Evolutionary conservation across 306 rosid species (phyloP).

Genomic region (Arachis stenosperma): DNA sequence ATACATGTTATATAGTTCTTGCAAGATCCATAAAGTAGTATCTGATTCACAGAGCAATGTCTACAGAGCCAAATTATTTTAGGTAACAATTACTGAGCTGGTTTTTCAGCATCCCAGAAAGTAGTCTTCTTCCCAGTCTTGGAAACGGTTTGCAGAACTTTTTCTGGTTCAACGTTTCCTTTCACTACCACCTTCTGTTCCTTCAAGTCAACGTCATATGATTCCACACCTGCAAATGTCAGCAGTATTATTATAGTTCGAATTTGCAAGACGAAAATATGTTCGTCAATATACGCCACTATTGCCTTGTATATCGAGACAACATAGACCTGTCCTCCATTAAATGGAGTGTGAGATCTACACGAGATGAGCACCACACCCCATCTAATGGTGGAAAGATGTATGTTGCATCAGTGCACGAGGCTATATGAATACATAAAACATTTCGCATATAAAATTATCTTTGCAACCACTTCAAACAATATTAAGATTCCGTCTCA

Average conservation of each 20-base stretch:
- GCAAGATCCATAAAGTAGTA: constrained; percentile 17
- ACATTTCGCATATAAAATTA: background rate
- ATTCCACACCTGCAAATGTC: constrained; percentile 74
- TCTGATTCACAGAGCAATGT: constrained; percentile 30
- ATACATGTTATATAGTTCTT: constrained; percentile 26
- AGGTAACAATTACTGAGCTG: constrained; percentile 56
- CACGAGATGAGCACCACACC: no score
- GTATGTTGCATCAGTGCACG: no score
- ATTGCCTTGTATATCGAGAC: no score
- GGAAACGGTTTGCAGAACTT: constrained; percentile 81
- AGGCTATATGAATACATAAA: no score
- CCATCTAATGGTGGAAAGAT: no score
- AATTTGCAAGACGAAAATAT: constrained; percentile 4
- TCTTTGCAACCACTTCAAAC: constrained; percentile 3
- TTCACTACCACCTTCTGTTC: constrained; percentile 94
- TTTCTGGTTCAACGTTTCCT: constrained; percentile 71
- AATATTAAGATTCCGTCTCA: background rate
- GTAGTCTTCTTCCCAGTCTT: constrained; percentile 95
- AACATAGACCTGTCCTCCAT: no score
- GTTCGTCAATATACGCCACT: no score
- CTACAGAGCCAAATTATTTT: constrained; percentile 33
- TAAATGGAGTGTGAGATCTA: no score
- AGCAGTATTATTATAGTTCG: constrained; percentile 4
- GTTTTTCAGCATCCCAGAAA: constrained; percentile 71
- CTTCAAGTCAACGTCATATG: constrained; percentile 83